Conservation (phyloP, 768 basidiomycete species). For the Suillus plorans region DNA sequence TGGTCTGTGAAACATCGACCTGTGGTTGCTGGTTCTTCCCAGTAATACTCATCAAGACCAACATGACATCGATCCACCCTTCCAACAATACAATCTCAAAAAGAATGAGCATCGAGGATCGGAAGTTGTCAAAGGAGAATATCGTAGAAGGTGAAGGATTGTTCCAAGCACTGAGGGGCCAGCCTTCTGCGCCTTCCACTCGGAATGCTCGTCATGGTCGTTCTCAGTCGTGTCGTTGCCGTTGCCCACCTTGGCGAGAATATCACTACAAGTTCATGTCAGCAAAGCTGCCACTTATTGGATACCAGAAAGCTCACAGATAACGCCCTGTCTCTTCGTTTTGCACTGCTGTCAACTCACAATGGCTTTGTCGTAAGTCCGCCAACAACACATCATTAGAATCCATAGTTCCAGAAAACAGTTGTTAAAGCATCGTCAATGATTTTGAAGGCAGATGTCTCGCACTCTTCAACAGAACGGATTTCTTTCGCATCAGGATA, state of each 20-base stretch:
- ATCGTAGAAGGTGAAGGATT: conserved; percentile 80
- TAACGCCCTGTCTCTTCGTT: too few relatives aligned
- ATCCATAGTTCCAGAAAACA: too few relatives aligned
- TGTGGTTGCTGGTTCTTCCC: conserved; percentile 69
- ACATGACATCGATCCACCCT: conserved; percentile 95
- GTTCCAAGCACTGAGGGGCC: conserved; percentile 83
- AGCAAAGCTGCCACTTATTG: conserved; percentile 3
- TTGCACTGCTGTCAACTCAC: too few relatives aligned
- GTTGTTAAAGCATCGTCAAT: too few relatives aligned
- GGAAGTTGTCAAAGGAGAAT: conserved; percentile 90
- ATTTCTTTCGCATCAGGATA: too few relatives aligned
- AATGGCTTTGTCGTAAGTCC: too few relatives aligned
- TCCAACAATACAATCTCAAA: conserved; percentile 96
- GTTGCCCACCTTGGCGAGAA: conserved; percentile 64
- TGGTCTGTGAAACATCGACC: conserved; percentile 70
- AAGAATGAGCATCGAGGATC: conserved; percentile 79
- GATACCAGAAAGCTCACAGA: too few relatives aligned
- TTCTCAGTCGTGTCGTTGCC: conserved; percentile 50
- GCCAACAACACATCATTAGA: too few relatives aligned
- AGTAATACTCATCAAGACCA: conserved; percentile 72
- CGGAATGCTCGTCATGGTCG: conserved; percentile 59
- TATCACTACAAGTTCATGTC: conserved; percentile 47
- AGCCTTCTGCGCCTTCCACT: conserved; percentile 75
- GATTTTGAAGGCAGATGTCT: too few relatives aligned
- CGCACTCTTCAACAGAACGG: too few relatives aligned